These are phyloP conservation scores for Chondrus crispus DNA, from an alignment of 23 red algal species.

Conservation along the genomic window DNA sequence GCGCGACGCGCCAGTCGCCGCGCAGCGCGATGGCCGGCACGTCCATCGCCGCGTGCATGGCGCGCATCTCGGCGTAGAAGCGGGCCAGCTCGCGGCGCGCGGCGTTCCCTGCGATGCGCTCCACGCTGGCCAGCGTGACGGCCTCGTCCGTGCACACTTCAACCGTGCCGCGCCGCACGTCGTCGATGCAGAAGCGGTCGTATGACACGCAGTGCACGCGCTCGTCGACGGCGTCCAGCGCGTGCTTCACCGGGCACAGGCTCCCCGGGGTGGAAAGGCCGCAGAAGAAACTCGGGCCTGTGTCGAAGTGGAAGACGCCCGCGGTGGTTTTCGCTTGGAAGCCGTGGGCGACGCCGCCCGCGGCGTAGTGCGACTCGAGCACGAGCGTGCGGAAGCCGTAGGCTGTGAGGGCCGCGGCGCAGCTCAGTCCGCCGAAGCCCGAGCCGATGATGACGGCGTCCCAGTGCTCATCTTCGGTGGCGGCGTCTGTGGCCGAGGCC, in stretches of 20 bases:
- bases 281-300: slow-evolving; percentile 68
- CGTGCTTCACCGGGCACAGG: slow-evolving; percentile 52
- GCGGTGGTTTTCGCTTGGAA: slow-evolving; percentile 3
- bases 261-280: slow-evolving; percentile 17
- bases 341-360: slow-evolving; percentile 69
- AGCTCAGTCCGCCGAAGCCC: slow-evolving; percentile 75
- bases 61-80: slow-evolving; percentile 33
- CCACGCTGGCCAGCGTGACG: not conserved
- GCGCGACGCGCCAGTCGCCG: slow-evolving; percentile 48
- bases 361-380: slow-evolving; percentile 61
- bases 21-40: slow-evolving; percentile 62
- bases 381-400: slow-evolving; percentile 37
- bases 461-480: too few species aligned
- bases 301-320: slow-evolving; percentile 66
- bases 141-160: slow-evolving; percentile 36
- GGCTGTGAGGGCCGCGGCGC: slow-evolving; percentile 55
- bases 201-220: slow-evolving; percentile 47
- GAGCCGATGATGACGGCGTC: slow-evolving; percentile 77
- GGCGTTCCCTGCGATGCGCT: slow-evolving; percentile 2
- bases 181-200: slow-evolving; percentile 38
- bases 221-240: slow-evolving; percentile 61
- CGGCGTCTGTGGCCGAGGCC: too few species aligned
- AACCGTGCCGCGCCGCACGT: slow-evolving; percentile 27
- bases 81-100: slow-evolving; percentile 17
- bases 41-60: slow-evolving; percentile 31